Percentiles rank a stretch among this genome's conserved stretches.
These are phyloP conservation scores for Jamesozyma rosinii DNA, from an alignment of 805 yeast species.

Conservation along the genomic window DNA sequence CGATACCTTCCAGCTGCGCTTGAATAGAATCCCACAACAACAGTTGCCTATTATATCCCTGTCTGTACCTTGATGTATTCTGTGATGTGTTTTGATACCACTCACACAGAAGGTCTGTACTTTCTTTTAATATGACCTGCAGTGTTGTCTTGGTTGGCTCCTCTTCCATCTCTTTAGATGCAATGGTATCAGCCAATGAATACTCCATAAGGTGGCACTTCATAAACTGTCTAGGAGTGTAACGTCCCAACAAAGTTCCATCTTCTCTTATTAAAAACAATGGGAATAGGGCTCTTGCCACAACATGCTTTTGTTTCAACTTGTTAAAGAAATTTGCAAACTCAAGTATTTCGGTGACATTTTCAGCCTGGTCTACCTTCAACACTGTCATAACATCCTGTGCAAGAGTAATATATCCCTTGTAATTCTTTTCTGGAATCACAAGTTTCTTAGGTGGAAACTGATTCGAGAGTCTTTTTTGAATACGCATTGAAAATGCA, in stretches of 20 bases:
- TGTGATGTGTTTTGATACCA: slow-evolving; percentile 40
- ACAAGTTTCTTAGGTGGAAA: slow-evolving; percentile 36
- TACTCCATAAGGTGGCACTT: slow-evolving; percentile 38
- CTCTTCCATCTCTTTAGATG: not conserved
- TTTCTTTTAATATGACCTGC: slow-evolving; percentile 32
- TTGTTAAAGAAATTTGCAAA: slow-evolving; percentile 31
- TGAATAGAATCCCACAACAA: slow-evolving; percentile 72
- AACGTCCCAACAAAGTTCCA: slow-evolving; percentile 46
- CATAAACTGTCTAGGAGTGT: slow-evolving; percentile 32
- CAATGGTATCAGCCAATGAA: slow-evolving; percentile 14
- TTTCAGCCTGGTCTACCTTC: slow-evolving; percentile 24
- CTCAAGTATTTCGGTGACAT: slow-evolving; percentile 26
- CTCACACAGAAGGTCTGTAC: slow-evolving; percentile 39
- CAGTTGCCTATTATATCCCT: slow-evolving; percentile 49
- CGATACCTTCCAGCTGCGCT: slow-evolving; percentile 60
- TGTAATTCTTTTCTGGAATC: slow-evolving; percentile 27
- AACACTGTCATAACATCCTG: slow-evolving; percentile 34
- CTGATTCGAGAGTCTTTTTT: slow-evolving; percentile 39
- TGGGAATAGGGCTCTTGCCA: slow-evolving; percentile 59
- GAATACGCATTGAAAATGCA: slow-evolving; percentile 40
- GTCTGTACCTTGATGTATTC: slow-evolving; percentile 79
- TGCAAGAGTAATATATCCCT: slow-evolving; percentile 26
- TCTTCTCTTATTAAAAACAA: slow-evolving; percentile 55
- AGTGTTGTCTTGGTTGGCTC: slow-evolving; percentile 3
- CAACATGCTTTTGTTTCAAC: slow-evolving; percentile 29